Base-by-base conservation (phyloP, 1,139 yeast species). In the Saccharomyces hybrid region DNA sequence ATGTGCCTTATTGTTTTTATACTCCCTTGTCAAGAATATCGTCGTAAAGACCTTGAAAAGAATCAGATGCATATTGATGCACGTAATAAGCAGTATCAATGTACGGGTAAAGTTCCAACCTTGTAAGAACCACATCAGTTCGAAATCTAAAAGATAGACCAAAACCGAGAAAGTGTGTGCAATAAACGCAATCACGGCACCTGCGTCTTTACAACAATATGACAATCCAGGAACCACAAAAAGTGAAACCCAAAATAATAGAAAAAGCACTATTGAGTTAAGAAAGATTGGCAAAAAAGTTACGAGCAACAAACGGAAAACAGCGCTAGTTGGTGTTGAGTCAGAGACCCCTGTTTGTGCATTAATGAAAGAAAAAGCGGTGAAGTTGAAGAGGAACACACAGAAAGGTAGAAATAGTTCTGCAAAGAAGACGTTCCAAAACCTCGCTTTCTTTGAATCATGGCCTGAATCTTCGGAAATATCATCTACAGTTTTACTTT, bases 321-420 rank as follows among this genome's bases (percentile, higher is more conserved):
- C 53, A 0, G 86, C 78, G 61, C 84, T 80, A 1, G 84, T 77
- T 0, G 77, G 75, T n/a, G 61, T 61, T 0, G 78, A 79, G 27
- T 69, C 63, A 29, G 62, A 62, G 1, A 83, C 84, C 2, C 88
- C 88, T 46, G 81, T 82, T 67, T 86, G 95, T 0, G 91, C 75
- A 64, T 85, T 86, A 51, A 84, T 79, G 63, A 83, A 89, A 51
- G 83, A 71, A 63, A 81, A 88, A 0, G 95, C 90, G 34, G 80
- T 65, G 32, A 82, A 72, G 53, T 77, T 73, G 51, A 76, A 72
- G 1, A 70, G 14, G 3, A 79, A 71, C 14, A 72, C 72, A 7
- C 80, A 51, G 0, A 78, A 56, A 0, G 89, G 85, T 0, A 78
- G 62, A 7, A 80, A 55, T 2, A 85, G 69, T 60, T 84, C 85